Evolutionary conservation across 1,139 yeast species (phyloP).

Genomic region (Kodamaea plutei): DNA sequence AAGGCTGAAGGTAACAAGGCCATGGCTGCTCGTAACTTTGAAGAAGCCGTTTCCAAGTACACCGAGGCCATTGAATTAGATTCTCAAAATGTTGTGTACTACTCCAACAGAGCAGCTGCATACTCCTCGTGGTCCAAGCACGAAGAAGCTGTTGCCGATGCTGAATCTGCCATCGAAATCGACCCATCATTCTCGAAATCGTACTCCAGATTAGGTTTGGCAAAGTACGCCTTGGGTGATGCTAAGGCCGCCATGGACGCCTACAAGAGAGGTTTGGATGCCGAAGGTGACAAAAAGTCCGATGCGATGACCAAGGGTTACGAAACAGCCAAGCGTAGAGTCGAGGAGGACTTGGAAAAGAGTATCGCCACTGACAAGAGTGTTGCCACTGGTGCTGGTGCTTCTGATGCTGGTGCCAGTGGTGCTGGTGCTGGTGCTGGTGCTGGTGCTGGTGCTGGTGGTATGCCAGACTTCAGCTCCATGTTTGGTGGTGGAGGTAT

Average conservation of each 20-base stretch:
- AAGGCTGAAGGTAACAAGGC: constrained; percentile 88
- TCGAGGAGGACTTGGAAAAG: constrained; percentile 64
- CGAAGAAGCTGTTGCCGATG: constrained; percentile 77
- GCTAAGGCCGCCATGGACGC: constrained; percentile 88
- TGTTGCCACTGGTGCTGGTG: constrained; percentile 18
- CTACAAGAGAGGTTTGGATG: constrained; percentile 78
- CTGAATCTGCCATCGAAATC: constrained; percentile 70
- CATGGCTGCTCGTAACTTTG: constrained; percentile 75
- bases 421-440: too few relatives aligned
- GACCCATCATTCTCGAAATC: constrained; percentile 87
- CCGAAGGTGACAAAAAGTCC: constrained; percentile 80
- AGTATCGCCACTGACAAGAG: constrained; percentile 29
- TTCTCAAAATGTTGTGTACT: constrained; percentile 65
- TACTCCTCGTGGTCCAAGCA: constrained; percentile 75
- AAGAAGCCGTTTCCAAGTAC: constrained; percentile 69
- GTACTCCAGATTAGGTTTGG: constrained; percentile 91
- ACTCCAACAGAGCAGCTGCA: constrained; percentile 96
- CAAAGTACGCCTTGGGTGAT: constrained; percentile 85
- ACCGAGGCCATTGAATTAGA: constrained; percentile 78
- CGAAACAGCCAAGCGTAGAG: constrained; percentile 87
- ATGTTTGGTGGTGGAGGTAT: constrained; percentile 55
- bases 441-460: constrained; percentile 56
- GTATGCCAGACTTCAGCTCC: constrained; percentile 65
- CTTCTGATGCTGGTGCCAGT: constrained; percentile 28
- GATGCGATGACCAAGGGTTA: constrained; percentile 92